Percentiles rank a stretch among this genome's conserved stretches.
phyloP scores from a whole-genome alignment of 352 stramenopile species.

The Bremia lactucae region DNA sequence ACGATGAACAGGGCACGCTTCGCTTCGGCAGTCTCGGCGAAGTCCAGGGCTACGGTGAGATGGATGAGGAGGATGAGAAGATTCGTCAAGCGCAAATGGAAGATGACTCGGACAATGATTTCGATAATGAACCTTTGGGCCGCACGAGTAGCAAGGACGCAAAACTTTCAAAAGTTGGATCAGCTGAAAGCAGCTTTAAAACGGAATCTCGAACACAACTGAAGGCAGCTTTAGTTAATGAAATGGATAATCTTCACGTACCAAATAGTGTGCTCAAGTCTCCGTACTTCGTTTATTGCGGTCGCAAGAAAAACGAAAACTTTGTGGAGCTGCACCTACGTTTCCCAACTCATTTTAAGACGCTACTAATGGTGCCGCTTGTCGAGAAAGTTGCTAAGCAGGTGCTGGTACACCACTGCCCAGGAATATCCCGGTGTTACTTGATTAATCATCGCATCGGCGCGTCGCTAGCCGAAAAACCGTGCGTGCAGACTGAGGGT shows the following conservation, averaged over 20 bases:
- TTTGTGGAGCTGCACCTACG: constrained; percentile 79
- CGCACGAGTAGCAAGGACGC: constrained; percentile 25
- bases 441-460: constrained; percentile 82
- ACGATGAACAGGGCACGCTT: constrained; percentile 84
- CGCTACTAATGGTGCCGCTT: constrained; percentile 82
- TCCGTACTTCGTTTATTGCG: constrained; percentile 78
- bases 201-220: constrained; percentile 23
- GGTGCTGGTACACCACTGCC: constrained; percentile 81
- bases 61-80: constrained; percentile 92
- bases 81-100: constrained; percentile 46
- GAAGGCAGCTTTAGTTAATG: constrained; percentile 36
- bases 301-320: constrained; percentile 67
- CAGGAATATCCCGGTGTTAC: constrained; percentile 84
- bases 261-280: constrained; percentile 75
- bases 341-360: constrained; percentile 84
- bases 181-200: constrained; percentile 21
- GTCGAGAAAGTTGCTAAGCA: constrained; percentile 80
- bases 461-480: constrained; percentile 67
- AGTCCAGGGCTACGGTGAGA: constrained; percentile 82
- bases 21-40: constrained; percentile 72
- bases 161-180: constrained; percentile 27
- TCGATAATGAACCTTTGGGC: constrained; percentile 30
- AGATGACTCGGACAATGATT: constrained; percentile 53
- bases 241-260: constrained; percentile 68
- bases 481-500: constrained; percentile 90